These are phyloP conservation scores for Albugo laibachii DNA, from an alignment of 352 stramenopile genomes.

Conservation along the genomic window DNA sequence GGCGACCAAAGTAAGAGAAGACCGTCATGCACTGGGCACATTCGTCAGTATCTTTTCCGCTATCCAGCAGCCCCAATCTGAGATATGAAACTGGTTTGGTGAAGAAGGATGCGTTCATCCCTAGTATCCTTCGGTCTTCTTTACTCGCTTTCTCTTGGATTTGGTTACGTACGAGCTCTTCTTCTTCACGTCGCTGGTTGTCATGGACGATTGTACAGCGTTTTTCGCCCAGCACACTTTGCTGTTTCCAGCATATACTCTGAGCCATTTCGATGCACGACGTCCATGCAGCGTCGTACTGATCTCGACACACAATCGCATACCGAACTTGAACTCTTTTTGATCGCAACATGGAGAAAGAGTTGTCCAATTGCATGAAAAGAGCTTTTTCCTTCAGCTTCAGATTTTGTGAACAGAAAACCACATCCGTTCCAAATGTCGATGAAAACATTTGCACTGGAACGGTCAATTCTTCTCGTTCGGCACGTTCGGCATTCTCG, in stretches of 20 bases:
- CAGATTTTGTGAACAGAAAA: slow-evolving; percentile 12
- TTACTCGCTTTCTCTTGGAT: slow-evolving; percentile 8
- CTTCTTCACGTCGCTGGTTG: slow-evolving; percentile 9
- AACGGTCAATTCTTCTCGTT: slow-evolving; percentile 13
- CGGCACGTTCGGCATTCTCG: too few relatives aligned
- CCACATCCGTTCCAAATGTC: slow-evolving; percentile 29
- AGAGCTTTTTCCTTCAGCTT: too few relatives aligned
- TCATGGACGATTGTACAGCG: slow-evolving; percentile 9
- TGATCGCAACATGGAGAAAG: slow-evolving; percentile 33
- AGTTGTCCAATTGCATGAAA: slow-evolving; percentile 37
- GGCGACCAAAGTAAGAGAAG: slow-evolving; percentile 60
- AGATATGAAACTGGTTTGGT: slow-evolving; percentile 45
- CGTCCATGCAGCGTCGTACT: slow-evolving; percentile 31
- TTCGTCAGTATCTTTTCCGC: too few relatives aligned
- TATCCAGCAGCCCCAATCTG: slow-evolving; percentile 22
- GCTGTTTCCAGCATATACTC: slow-evolving; percentile 52
- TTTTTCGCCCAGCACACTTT: slow-evolving; percentile 14
- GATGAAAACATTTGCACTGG: slow-evolving; percentile 18
- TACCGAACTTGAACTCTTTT: slow-evolving; percentile 34
- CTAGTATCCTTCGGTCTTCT: slow-evolving; percentile 20
- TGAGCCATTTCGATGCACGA: slow-evolving; percentile 40
- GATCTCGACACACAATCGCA: slow-evolving; percentile 3
- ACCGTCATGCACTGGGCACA: slow-evolving; percentile 29
- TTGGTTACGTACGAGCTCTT: slow-evolving; percentile 24
- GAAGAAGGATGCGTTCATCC: slow-evolving; percentile 29